A percentile compares a stretch with the other conserved stretches of the same genome.
phyloP scores from a whole-genome alignment of 805 yeast species.

The Myxozyma nipponensis region DNA sequence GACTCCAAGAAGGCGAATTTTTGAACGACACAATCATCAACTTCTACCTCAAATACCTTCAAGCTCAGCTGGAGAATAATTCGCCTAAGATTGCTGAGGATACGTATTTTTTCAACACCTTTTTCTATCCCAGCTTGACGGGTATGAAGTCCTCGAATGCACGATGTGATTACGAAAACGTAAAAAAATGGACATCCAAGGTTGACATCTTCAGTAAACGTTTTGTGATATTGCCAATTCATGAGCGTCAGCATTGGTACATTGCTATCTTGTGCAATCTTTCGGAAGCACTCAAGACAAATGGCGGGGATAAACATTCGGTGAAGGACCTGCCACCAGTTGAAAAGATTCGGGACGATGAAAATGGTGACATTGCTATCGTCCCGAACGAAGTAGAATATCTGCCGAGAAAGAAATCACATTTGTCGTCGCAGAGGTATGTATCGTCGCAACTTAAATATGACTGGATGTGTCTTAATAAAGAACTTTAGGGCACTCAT shows the following conservation, averaged over 20 bases:
- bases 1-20: slow-evolving; percentile 79
- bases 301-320: too few species aligned
- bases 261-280: slow-evolving; percentile 65
- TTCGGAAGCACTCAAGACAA: slow-evolving; percentile 20
- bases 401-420: background rate
- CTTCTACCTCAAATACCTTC: slow-evolving; percentile 55
- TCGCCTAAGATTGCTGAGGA: slow-evolving; percentile 39
- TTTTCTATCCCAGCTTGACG: slow-evolving; percentile 65
- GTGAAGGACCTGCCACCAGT: too few species aligned
- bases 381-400: too few species aligned
- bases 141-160: slow-evolving; percentile 26
- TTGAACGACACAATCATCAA: slow-evolving; percentile 85
- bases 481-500: slow-evolving; percentile 38
- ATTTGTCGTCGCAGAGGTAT: background rate
- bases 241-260: slow-evolving; percentile 81
- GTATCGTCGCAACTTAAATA: too few species aligned
- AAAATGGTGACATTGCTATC: slow-evolving; percentile 4
- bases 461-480: too few species aligned
- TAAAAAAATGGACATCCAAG: slow-evolving; percentile 74
- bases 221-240: slow-evolving; percentile 73
- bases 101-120: slow-evolving; percentile 68
- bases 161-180: slow-evolving; percentile 51
- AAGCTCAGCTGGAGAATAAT: slow-evolving; percentile 33
- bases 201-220: slow-evolving; percentile 57
- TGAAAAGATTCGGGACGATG: slow-evolving; percentile 16